Conservation (phyloP, 2,329 filamentous ascomycete genomes). For the Torrubiella hemipterigena region DNA sequence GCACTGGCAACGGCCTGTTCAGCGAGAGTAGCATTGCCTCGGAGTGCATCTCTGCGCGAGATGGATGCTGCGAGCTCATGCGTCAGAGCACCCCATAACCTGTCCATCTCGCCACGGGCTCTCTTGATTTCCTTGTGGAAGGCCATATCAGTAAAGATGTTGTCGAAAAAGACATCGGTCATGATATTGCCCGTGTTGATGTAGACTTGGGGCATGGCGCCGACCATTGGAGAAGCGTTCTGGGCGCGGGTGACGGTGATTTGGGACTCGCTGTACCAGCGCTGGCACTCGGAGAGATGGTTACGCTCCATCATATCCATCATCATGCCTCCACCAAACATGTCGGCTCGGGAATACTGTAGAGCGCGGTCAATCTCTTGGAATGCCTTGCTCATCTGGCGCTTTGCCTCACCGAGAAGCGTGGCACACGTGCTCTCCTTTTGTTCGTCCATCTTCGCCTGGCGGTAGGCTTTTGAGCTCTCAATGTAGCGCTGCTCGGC, state of each 20-base stretch:
- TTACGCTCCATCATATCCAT: constrained; percentile 42
- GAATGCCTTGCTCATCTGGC: constrained; percentile 21
- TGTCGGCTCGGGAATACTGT: constrained; percentile 28
- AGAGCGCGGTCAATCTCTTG: constrained; percentile 28
- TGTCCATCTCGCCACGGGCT: constrained; percentile 22
- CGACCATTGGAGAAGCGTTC: constrained; percentile 23
- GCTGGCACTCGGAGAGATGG: constrained; percentile 34
- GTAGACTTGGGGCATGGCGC: constrained; percentile 23
- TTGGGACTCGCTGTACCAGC: constrained; percentile 24
- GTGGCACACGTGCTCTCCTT: constrained; percentile 27
- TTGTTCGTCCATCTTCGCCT: constrained; percentile 20
- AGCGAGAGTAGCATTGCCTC: constrained; percentile 17
- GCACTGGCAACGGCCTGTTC: constrained; percentile 19
- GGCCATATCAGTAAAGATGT: constrained; percentile 37
- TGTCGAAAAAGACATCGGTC: constrained; percentile 42
- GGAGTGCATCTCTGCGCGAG: constrained; percentile 15
- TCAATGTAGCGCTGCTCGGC: constrained; percentile 24
- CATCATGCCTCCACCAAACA: constrained; percentile 36
- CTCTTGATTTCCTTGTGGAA: constrained; percentile 40
- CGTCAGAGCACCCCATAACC: constrained; percentile 19
- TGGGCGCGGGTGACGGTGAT: constrained; percentile 27
- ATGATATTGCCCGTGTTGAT: constrained; percentile 34
- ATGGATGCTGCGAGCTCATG: constrained; percentile 19
- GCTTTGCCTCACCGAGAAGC: constrained; percentile 26
- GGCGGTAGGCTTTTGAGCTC: constrained; percentile 24